Evolutionary conservation across 2,329 filamentous ascomycete species (phyloP).

Genomic region (Botryosphaeria dothidea): DNA sequence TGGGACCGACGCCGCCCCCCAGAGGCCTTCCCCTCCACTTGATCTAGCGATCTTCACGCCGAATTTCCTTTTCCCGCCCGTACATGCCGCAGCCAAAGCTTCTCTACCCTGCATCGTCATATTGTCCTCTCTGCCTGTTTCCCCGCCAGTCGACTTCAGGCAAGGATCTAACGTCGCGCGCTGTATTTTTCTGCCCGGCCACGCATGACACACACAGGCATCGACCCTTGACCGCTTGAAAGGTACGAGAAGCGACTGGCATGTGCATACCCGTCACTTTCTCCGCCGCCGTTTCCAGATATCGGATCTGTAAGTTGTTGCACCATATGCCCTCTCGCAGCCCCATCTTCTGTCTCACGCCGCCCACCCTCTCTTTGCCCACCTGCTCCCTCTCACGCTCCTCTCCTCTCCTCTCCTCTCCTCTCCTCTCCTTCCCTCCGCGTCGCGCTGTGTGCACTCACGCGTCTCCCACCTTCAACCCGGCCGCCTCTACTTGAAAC

Average conservation of each 20-base stretch:
- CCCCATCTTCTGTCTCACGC: slow-evolving; percentile 3
- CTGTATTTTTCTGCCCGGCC: background rate
- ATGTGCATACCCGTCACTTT: slow-evolving; percentile 13
- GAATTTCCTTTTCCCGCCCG: slow-evolving; percentile 4
- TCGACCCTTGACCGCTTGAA: slow-evolving; percentile 16
- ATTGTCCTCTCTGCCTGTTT: slow-evolving; percentile 4
- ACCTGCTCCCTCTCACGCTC: background rate
- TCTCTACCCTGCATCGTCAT: slow-evolving; percentile 11
- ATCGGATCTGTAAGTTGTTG: slow-evolving; percentile 16
- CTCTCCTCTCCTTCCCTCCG: background rate
- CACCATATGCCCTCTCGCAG: background rate
- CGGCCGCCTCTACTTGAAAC: slow-evolving; percentile 4
- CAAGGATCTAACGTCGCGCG: slow-evolving; percentile 7
- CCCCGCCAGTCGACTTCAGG: slow-evolving; percentile 8
- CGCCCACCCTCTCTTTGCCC: slow-evolving; percentile 13
- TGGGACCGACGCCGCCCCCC: slow-evolving; percentile 1
- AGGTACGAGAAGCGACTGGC: slow-evolving; percentile 5
- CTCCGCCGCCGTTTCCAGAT: slow-evolving; percentile 16
- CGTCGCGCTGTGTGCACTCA: background rate
- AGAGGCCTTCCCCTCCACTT: slow-evolving; percentile 2
- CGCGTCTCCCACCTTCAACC: background rate
- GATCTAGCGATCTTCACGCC: slow-evolving; percentile 2
- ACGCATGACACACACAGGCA: slow-evolving; percentile 14
- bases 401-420: background rate
- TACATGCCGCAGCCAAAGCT: slow-evolving; percentile 7